These are phyloP conservation scores for Lepidopterella palustris DNA, from an alignment of 495 filamentous ascomycete species.

Conservation along the genomic window DNA sequence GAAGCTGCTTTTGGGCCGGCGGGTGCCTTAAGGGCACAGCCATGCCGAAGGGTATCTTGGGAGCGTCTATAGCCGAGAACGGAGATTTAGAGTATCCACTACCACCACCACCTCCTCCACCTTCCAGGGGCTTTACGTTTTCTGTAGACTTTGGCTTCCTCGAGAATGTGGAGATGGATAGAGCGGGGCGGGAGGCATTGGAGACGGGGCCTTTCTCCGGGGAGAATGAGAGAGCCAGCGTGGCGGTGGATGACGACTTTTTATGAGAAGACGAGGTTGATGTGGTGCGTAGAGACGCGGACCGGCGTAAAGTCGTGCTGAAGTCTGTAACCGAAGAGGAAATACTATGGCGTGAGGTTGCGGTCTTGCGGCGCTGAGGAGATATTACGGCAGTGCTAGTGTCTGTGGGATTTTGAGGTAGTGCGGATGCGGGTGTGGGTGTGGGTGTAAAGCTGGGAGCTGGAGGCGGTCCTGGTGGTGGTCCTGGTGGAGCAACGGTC, in stretches of 20 bases:
- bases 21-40: slow-evolving; percentile 22
- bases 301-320: slow-evolving; percentile 26
- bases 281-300: slow-evolving; percentile 19
- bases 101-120: not conserved
- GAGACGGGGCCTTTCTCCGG: slow-evolving; percentile 19
- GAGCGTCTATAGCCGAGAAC: slow-evolving; percentile 24
- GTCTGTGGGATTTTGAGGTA: not conserved
- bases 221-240: slow-evolving; percentile 26
- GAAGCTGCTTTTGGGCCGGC: slow-evolving; percentile 20
- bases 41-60: slow-evolving; percentile 30
- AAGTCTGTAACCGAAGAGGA: slow-evolving; percentile 27
- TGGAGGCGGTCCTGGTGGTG: not conserved
- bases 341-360: slow-evolving; percentile 23
- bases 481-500: not conserved
- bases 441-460: not conserved
- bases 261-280: slow-evolving; percentile 23
- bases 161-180: slow-evolving; percentile 27
- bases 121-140: slow-evolving; percentile 18
- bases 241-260: slow-evolving; percentile 22
- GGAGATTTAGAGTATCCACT: slow-evolving; percentile 23
- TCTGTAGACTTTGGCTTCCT: slow-evolving; percentile 26
- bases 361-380: slow-evolving; percentile 14
- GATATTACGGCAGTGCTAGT: slow-evolving; percentile 1
- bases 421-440: slow-evolving; percentile 1
- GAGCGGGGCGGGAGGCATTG: slow-evolving; percentile 17